Evolutionary conservation across 306 rosid genomes (phyloP), one percentile per base, ranked within the genome.

Genomic region (Cercis canadensis): DNA sequence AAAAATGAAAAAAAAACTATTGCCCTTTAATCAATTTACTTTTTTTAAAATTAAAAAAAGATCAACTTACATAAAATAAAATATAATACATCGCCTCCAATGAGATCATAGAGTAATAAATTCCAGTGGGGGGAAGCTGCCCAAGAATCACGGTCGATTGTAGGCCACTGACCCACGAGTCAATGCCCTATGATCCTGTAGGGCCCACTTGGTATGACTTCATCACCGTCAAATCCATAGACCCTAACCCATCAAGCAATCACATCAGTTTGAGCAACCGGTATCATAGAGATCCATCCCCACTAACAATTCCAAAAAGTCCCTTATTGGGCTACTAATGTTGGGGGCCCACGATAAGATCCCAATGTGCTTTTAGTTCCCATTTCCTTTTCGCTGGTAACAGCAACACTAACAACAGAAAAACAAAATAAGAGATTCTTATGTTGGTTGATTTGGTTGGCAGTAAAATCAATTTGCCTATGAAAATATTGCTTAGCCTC

Each of bases 61-160:
- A n/a, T n/a, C n/a, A n/a, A n/a, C n/a, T n/a, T n/a, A n/a, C n/a
- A n/a, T n/a, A n/a, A n/a, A n/a, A n/a, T n/a, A n/a, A n/a, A n/a
- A n/a, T n/a, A n/a, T n/a, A n/a, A n/a, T n/a, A 24, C 29, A 24
- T 24, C 29, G 29, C 29, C 29, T 24, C 2, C 3, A 24, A 24
- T 24, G 29, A 24, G 3, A 24, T 24, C 2, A 24, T 24, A 24
- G 10, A 8, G 32, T 13, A 51, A 51, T 51, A 21, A 51, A 51
- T 51, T 51, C 32, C 14, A 46, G 71, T 19, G 77, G 61, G 37
- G 37, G 65, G 78, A 52, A 60, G 59, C 37, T 11, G 70, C 62
- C 84, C 77, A 73, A 60, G 75, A 73, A 76, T 82, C 87, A 70
- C 82, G 80, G 70, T 67, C 33, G 36, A 21, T 34, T 55, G 70